These are phyloP conservation scores for Hydnum rufescens DNA, from an alignment of 768 basidiomycete genomes.

Conservation along the genomic window DNA sequence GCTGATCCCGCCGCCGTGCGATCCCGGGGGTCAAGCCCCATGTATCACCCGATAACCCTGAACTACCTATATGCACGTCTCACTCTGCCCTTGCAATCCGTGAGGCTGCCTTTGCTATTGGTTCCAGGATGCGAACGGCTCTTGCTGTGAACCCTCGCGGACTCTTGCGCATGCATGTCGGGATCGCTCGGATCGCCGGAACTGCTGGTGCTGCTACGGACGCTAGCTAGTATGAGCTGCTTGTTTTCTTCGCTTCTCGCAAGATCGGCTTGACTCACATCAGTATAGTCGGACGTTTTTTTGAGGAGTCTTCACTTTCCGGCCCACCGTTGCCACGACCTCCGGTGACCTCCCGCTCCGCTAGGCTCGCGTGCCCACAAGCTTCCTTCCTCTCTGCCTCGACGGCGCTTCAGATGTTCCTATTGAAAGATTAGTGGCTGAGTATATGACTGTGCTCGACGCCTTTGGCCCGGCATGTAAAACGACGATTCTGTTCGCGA, in stretches of 20 bases:
- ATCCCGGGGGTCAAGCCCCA: constrained; percentile 30
- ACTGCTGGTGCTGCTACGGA: constrained; percentile 35
- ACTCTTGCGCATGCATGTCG: constrained; percentile 38
- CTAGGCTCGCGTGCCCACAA: too few relatives aligned
- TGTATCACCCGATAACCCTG: constrained; percentile 52
- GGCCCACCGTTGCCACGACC: constrained; percentile 33
- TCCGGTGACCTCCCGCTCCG: background rate
- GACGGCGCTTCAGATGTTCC: too few relatives aligned
- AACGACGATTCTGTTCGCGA: too few relatives aligned
- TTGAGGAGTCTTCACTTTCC: constrained; percentile 61
- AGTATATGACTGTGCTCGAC: too few relatives aligned
- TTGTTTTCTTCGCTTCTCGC: background rate
- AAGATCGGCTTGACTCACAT: background rate
- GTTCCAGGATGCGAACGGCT: constrained; percentile 45
- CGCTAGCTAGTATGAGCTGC: too few relatives aligned
- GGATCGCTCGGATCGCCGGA: constrained; percentile 52
- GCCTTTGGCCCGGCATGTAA: too few relatives aligned
- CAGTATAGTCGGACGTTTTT: constrained; percentile 32
- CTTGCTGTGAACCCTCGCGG: constrained; percentile 30
- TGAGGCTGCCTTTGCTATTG: constrained; percentile 37
- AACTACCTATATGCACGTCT: constrained; percentile 30
- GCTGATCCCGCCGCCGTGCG: constrained; percentile 35
- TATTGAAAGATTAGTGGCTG: too few relatives aligned
- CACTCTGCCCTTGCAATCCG: constrained; percentile 38
- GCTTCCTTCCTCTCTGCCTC: too few relatives aligned